These are phyloP conservation scores for Neolentinus lepideus DNA, from an alignment of 1,284 basidiomycete genomes.

Conservation along the genomic window DNA sequence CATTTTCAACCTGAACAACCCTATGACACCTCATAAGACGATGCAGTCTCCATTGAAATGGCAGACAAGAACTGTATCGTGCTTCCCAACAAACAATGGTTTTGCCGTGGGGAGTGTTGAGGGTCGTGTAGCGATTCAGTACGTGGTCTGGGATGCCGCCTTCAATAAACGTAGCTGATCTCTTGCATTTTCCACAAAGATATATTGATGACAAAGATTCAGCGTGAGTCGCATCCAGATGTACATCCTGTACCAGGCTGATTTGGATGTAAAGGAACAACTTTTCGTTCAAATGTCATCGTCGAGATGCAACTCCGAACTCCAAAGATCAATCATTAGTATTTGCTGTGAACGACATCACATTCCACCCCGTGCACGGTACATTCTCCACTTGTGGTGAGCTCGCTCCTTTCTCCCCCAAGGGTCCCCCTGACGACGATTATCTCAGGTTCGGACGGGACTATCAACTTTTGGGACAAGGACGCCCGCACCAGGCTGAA, in stretches of 20 bases:
- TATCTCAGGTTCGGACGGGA: conserved; percentile 62
- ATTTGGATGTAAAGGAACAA: conserved; percentile 49
- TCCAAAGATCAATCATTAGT: conserved; percentile 76
- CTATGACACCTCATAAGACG: conserved; percentile 71
- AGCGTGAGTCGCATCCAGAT: conserved; percentile 32
- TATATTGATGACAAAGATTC: conserved; percentile 78
- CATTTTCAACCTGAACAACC: conserved; percentile 83
- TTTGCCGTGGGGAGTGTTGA: conserved; percentile 95
- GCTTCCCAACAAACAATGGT: conserved; percentile 77
- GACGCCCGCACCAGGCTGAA: conserved; percentile 86
- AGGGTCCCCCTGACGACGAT: conserved; percentile 8
- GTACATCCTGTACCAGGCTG: not conserved
- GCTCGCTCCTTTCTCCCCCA: conserved; percentile 23
- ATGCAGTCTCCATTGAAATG: conserved; percentile 85
- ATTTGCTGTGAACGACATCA: conserved; percentile 87
- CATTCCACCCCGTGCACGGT: conserved; percentile 88
- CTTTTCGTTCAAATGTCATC: conserved; percentile 96
- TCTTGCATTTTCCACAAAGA: conserved; percentile 30
- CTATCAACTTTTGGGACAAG: conserved; percentile 87
- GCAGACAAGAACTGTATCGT: conserved; percentile 89
- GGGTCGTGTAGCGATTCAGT: conserved; percentile 96
- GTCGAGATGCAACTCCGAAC: conserved; percentile 61
- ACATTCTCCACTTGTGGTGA: conserved; percentile 91
- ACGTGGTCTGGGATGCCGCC: conserved; percentile 23
- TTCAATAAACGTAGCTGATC: not conserved